phyloP scores from a whole-genome alignment of 1,284 basidiomycete genomes.

The Coriolopsis trogii region DNA sequence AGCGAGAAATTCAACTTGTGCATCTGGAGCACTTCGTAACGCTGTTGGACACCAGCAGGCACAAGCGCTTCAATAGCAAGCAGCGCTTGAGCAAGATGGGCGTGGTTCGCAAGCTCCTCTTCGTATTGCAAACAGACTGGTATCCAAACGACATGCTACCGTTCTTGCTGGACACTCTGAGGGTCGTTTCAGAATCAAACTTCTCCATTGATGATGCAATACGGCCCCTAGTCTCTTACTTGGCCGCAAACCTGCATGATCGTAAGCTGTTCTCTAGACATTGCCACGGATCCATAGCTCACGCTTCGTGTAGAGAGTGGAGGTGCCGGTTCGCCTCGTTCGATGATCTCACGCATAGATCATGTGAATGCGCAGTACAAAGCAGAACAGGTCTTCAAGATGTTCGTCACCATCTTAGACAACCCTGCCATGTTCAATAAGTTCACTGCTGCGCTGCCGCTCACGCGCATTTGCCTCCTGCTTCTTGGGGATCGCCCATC shows the following conservation, averaged over 20 bases:
- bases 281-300: background rate
- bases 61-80: constrained; percentile 73
- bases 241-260: constrained; percentile 82
- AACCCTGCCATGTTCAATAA: constrained; percentile 56
- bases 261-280: constrained; percentile 43
- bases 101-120: constrained; percentile 78
- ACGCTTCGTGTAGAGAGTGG: constrained; percentile 27
- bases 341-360: constrained; percentile 57
- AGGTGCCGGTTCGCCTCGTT: constrained; percentile 52
- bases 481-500: constrained; percentile 73
- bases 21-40: constrained; percentile 83
- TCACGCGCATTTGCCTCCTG: constrained; percentile 73
- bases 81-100: constrained; percentile 72
- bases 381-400: constrained; percentile 63
- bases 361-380: constrained; percentile 50
- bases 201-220: constrained; percentile 76
- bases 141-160: constrained; percentile 61
- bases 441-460: constrained; percentile 69
- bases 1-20: constrained; percentile 68
- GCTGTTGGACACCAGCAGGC: constrained; percentile 72
- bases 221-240: constrained; percentile 84
- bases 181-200: constrained; percentile 55
- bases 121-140: constrained; percentile 78
- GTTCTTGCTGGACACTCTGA: constrained; percentile 62
- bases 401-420: constrained; percentile 60